Evolutionary conservation across 495 filamentous ascomycete genomes (phyloP), one percentile per base, ranked within the genome.

Genomic region (Aspergillus panamensis): DNA sequence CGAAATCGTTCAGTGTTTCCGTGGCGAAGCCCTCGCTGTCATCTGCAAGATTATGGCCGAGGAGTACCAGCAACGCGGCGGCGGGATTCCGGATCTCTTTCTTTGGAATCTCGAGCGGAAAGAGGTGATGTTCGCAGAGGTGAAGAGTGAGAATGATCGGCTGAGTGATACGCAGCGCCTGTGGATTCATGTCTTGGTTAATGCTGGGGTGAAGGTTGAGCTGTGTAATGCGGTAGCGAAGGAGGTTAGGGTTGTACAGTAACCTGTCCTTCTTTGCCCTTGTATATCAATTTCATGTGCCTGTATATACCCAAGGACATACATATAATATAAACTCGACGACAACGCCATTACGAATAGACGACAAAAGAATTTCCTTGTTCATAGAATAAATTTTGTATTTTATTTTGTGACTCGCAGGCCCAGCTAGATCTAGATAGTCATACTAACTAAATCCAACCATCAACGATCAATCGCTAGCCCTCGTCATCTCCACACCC

Each of bases 81-180:
- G 90, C 14, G 94, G 94, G 1, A 88, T 98, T 48, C 94, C 94
- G 29, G 94, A 98, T 76, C 72, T 98, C 47, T 89, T 98, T 60
- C 81, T 98, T 2, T 98, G 94, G 94, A 81, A 72, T 29, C 55
- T 72, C 48, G 73, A 75, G 33, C 71, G 60, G 47, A 75, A 75
- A 32, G 83, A 87, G 69, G 84, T 91, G 45, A 83, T 92, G 82
- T 96, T 97, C 74, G 80, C 83, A 3, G 92, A 97, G 73, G 92
- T 96, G 48, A 96, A 96, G 80, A 91, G 87, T 58, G 90, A 91
- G 74, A 97, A 96, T 76, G 94, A 98, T 78, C 84, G 91, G 32
- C 77, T 98, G 66, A 96, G 93, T 73, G 94, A 98, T 79, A 95
- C 92, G 33, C 94, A 98, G 73, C 80, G 94, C 61, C 77, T 98